Base-by-base conservation (phyloP, 2,329 filamentous ascomycete genomes). In the Boeremia lycopersici region DNA sequence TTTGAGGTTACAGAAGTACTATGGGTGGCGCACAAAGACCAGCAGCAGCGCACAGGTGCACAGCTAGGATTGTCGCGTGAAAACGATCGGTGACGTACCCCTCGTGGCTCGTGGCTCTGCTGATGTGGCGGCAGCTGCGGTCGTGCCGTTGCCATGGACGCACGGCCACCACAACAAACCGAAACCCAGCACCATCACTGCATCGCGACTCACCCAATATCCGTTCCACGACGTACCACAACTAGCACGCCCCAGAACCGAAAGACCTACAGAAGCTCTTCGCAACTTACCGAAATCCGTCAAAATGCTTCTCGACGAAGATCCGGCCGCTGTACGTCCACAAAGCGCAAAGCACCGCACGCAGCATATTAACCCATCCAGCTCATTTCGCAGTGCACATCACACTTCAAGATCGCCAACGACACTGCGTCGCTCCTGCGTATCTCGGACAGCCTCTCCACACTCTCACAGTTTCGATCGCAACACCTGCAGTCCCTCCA, bases 251-350 rank as follows among this genome's bases (percentile, higher is more conserved):
- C 25, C 11, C 25, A 19, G 3, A 29, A 29, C 3, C 2, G 2
- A 2, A 30, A 4, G 12, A 15, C 15, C 11, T 11, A 19, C 33
- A 15, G 19, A 17, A 49, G 12, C 9, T 17, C n/a, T 9, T 10
- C 2, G 13, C 36, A 5, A 30, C 13, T 17, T 3, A 9, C 2
- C 1, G 1, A 41, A 3, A 11, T 13, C 41, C 41, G 29, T 57
- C 79, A 91, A 78, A 61, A 97, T 98, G 89, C 84, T 97, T 74
- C 90, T 98, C 78, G 91, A 96, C 78, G 93, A 97, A 79, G 90
- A 95, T 75, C 93, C 93, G 63, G 90, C 90, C 39, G 89, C 88
- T 39, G 91, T 96, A 85, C 57, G 85, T 72, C 42, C 41, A 29
- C 53, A 31, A 29, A 2, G 2, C 36, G 11, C 36, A 33, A 34